These are phyloP conservation scores for Mycena indigotica DNA, from an alignment of 768 basidiomycete genomes.

Conservation along the genomic window DNA sequence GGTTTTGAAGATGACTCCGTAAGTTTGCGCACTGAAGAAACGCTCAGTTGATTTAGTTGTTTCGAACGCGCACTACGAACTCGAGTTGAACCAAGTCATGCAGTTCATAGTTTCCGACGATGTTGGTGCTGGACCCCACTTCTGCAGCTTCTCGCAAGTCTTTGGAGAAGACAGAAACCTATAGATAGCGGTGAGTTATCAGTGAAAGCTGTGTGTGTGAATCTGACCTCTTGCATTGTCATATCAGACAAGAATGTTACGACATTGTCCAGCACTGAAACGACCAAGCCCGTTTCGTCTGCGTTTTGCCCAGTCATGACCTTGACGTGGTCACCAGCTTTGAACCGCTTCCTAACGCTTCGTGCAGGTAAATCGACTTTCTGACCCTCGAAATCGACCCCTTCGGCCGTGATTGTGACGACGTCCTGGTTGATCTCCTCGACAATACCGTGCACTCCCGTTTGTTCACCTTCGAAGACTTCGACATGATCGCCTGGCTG, in stretches of 20 bases:
- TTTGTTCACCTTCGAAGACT: conserved; percentile 95
- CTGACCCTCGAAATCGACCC: conserved; percentile 83
- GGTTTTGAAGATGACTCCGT: conserved; percentile 96
- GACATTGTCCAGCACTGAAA: conserved; percentile 85
- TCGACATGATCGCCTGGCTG: conserved; percentile 98
- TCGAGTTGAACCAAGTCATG: conserved; percentile 97
- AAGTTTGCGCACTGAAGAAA: conserved; percentile 74
- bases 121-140: conserved; percentile 88
- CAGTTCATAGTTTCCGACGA: conserved; percentile 90
- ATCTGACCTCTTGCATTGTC: conserved; percentile 86
- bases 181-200: conserved; percentile 10
- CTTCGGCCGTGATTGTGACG: conserved; percentile 78
- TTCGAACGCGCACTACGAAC: conserved; percentile 65
- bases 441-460: conserved; percentile 89
- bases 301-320: conserved; percentile 94
- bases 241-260: conserved; percentile 98
- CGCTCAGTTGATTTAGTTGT: no score
- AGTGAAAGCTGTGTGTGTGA: conserved; percentile 1
- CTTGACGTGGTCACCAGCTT: conserved; percentile 97
- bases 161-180: conserved; percentile 97
- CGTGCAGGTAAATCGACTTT: conserved; percentile 84
- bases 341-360: conserved; percentile 93
- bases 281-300: conserved; percentile 95
- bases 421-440: conserved; percentile 87
- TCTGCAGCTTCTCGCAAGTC: conserved; percentile 97